Base-by-base conservation (phyloP, 2,329 filamentous ascomycete genomes). In the Xylaria sp. region DNA sequence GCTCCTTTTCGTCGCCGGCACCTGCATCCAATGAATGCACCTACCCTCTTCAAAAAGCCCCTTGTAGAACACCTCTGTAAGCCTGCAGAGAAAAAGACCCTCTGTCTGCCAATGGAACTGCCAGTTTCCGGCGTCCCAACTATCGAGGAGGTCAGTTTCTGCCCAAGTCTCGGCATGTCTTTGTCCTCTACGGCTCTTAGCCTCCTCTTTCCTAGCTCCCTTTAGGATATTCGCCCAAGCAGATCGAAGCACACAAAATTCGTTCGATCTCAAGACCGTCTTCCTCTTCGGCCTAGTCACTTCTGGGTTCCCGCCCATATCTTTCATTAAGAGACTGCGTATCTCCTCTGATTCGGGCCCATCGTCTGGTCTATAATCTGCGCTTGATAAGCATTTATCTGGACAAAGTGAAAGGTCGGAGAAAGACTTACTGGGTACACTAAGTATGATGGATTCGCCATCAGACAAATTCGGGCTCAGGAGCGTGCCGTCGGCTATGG, bases 81-180 rank as follows among this genome's bases (percentile, higher is more conserved):
- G 53, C 2, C 19, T 5, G 34, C 56, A 61, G 14, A 68, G 56
- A 19, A 68, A 68, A 0, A 61, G 27, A 3, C 61, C 61, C 30
- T 68, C 66, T 0, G 6, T 61, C 51, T 68, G 66, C 66, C 66
- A 68, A 17, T 61, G 9, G 24, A 27, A 65, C 27, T 17, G 14
- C 5, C 2, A 3, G 36, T 39, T 3, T 0, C 5, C 1, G 0
- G 2, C 1, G 21, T 65, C 61, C 34, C 48, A 59, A 1, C 2
- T 1, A 34, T 67, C 60, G 14, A 67, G 60, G 2, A 39, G 9
- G 2, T n/a, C 19, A 1, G n/a, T 36, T 36, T 66, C 64, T 1
- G 5, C 34, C 53, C 21, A 7, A 5, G 42, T 30, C 5, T 48
- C 56, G 3, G 24, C 4, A 27, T 27, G 24, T 27, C 24, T 2